phyloP scores from a whole-genome alignment of 1,284 basidiomycete species.

The Cutaneotrichosporon sp. region DNA sequence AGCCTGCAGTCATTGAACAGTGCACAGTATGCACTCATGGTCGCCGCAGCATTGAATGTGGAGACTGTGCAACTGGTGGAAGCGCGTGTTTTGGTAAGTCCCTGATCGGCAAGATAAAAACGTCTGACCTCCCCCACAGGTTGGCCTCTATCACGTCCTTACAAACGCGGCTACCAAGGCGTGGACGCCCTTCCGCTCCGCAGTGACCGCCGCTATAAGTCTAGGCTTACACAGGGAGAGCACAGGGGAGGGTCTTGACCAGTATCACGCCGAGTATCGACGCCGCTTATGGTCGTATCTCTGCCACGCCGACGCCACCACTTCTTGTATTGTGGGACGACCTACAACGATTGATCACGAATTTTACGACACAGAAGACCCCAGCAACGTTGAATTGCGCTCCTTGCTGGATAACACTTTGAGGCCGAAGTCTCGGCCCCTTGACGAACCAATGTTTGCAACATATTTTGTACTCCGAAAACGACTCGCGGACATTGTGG shows the following conservation, averaged over 20 bases:
- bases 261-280: conserved; percentile 74
- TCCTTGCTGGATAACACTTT: conserved; percentile 30
- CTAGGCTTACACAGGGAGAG: conserved; percentile 87
- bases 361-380: conserved; percentile 48
- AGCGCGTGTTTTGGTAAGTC: conserved; percentile 68
- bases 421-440: conserved; percentile 33
- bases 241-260: conserved; percentile 58
- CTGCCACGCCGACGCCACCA: conserved; percentile 78
- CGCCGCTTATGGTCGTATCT: conserved; percentile 89
- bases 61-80: conserved; percentile 84
- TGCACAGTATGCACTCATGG: conserved; percentile 5
- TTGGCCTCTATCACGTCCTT: conserved; percentile 81
- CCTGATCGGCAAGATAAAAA: background rate
- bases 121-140: conserved; percentile 51
- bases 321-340: conserved; percentile 81
- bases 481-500: conserved; percentile 72
- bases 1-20: conserved; percentile 85
- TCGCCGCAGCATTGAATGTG: conserved; percentile 71
- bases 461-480: conserved; percentile 84
- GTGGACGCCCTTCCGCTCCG: conserved; percentile 86
- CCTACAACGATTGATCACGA: conserved; percentile 57
- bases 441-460: conserved; percentile 61
- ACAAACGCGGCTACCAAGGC: conserved; percentile 56
- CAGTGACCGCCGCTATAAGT: conserved; percentile 82
- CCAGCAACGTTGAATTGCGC: conserved; percentile 73